Percentiles rank a stretch among this genome's conserved stretches.
phyloP scores from a whole-genome alignment of 768 basidiomycete species.

The Tephrocybe sp. region DNA sequence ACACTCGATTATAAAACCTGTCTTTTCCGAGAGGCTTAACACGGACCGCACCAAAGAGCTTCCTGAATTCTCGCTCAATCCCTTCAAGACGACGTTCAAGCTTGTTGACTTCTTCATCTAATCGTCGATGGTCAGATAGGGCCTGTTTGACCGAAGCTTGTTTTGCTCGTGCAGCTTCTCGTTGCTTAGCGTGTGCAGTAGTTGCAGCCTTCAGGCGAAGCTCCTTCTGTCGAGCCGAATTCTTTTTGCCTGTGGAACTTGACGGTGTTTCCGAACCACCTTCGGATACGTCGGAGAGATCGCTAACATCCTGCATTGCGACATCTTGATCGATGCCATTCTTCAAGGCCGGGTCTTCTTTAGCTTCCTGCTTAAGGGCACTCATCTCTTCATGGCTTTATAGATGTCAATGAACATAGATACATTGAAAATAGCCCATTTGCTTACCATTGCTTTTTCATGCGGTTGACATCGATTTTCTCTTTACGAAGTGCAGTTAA shows the following conservation, averaged over 20 bases:
- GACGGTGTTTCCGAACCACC: conserved; percentile 60
- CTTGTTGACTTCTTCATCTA: conserved; percentile 87
- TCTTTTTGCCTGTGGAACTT: conserved; percentile 39
- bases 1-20: conserved; percentile 91
- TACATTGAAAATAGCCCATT: neutral
- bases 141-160: conserved; percentile 80
- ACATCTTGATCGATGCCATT: conserved; percentile 56
- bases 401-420: conserved; percentile 10
- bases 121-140: conserved; percentile 74
- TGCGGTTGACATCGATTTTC: conserved; percentile 90
- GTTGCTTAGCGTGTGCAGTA: conserved; percentile 72
- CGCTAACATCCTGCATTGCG: conserved; percentile 63
- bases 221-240: conserved; percentile 47
- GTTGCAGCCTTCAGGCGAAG: conserved; percentile 50
- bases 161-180: conserved; percentile 76
- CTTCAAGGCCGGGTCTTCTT: conserved; percentile 43
- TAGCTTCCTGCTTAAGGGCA: conserved; percentile 53
- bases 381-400: conserved; percentile 73
- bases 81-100: conserved; percentile 77
- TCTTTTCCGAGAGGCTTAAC: conserved; percentile 89
- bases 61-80: conserved; percentile 93
- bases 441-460: conserved; percentile 84
- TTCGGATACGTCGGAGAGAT: conserved; percentile 73
- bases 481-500: conserved; percentile 93
- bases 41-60: conserved; percentile 79